These are phyloP conservation scores for Geum urbanum DNA, from an alignment of 306 rosid genomes.

Conservation along the genomic window DNA sequence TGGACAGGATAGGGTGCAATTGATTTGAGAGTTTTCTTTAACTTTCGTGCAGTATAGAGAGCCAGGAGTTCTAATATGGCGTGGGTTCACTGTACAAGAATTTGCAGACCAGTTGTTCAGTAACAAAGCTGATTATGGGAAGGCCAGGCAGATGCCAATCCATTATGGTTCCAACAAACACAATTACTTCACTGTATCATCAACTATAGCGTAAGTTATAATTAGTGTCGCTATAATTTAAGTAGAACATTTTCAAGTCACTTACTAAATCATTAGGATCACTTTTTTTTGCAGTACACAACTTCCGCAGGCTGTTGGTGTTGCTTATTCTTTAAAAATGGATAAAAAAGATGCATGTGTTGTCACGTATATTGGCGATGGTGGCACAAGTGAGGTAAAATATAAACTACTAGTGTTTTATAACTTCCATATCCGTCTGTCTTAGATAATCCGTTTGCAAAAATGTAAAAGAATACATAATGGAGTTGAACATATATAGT, in stretches of 20 bases:
- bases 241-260: neutral
- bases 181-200: conserved; percentile 78
- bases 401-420: neutral
- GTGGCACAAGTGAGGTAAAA: conserved; percentile 94
- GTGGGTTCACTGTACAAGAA: conserved; percentile 83
- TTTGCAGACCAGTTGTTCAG: conserved; percentile 80
- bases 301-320: conserved; percentile 93
- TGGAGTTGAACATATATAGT: no score
- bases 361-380: conserved; percentile 83
- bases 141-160: conserved; percentile 90
- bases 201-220: conserved; percentile 75
- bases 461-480: neutral
- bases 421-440: neutral
- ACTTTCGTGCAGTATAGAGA: conserved; percentile 70
- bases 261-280: neutral
- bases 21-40: conserved; percentile 16
- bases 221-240: neutral
- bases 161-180: conserved; percentile 86
- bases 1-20: conserved; percentile 10
- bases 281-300: conserved; percentile 49
- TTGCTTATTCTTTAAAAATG: conserved; percentile 94
- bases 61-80: conserved; percentile 83
- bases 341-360: conserved; percentile 77
- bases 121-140: conserved; percentile 73
- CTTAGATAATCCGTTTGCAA: neutral